Conservation (phyloP, 2,329 filamentous ascomycete species). For the Achaetomium macrosporum region DNA sequence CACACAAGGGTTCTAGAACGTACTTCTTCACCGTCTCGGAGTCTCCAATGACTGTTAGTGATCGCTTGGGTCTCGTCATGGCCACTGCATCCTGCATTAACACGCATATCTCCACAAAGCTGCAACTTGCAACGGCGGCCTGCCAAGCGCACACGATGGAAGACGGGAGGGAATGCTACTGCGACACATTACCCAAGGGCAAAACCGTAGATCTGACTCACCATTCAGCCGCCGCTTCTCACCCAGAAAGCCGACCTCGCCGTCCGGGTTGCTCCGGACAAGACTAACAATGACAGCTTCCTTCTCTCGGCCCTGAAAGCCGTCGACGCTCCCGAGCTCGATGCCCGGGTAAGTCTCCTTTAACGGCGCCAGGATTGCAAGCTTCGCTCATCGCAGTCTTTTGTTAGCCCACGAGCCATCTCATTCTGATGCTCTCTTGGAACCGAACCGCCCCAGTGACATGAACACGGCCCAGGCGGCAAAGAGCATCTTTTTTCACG, state of each 20-base stretch:
- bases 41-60: constrained; percentile 86
- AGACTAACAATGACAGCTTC: constrained; percentile 89
- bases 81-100: constrained; percentile 58
- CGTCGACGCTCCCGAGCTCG: constrained; percentile 94
- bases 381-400: constrained; percentile 37
- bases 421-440: constrained; percentile 17
- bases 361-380: constrained; percentile 71
- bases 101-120: constrained; percentile 4
- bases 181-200: background rate
- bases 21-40: constrained; percentile 87
- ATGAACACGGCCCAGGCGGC: background rate
- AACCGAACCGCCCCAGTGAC: constrained; percentile 13
- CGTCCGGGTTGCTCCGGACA: constrained; percentile 82
- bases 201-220: constrained; percentile 37
- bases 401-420: constrained; percentile 11
- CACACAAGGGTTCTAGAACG: constrained; percentile 35
- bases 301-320: constrained; percentile 92
- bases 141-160: background rate
- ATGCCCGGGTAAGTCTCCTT: constrained; percentile 78
- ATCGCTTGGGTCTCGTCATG: constrained; percentile 91
- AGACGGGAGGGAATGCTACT: background rate
- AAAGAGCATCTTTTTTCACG: background rate
- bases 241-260: constrained; percentile 86
- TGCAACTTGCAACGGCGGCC: too few relatives aligned
- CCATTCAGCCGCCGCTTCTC: constrained; percentile 91